Conservation (phyloP, 1,284 basidiomycete genomes). For the Meripilus lineatus region DNA sequence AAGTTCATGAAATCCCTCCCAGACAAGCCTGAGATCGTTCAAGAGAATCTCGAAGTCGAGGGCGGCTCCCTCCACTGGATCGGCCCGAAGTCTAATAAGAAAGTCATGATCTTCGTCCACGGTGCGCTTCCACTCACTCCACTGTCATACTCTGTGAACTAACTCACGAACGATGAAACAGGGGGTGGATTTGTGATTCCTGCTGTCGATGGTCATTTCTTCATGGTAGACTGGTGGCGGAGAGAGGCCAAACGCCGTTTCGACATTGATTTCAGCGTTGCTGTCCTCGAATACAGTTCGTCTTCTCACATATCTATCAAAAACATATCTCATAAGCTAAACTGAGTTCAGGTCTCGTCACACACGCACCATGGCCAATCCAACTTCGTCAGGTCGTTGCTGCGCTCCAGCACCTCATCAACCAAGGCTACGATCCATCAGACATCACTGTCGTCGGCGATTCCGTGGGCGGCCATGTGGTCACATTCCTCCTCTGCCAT, state of each 20-base stretch:
- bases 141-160: neutral
- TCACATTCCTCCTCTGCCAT: constrained; percentile 2
- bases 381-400: constrained; percentile 9
- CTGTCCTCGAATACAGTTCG: constrained; percentile 13
- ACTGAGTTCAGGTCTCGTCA: constrained; percentile 5
- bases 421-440: constrained; percentile 3
- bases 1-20: constrained; percentile 1
- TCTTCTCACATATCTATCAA: neutral
- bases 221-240: constrained; percentile 9
- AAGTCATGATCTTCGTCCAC: constrained; percentile 12
- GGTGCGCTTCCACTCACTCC: constrained; percentile 1
- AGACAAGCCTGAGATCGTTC: neutral
- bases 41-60: constrained; percentile 1
- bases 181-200: constrained; percentile 10
- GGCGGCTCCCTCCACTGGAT: constrained; percentile 13
- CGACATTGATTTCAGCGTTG: constrained; percentile 9
- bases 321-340: neutral
- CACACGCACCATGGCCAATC: constrained; percentile 9
- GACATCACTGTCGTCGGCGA: constrained; percentile 6
- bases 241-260: constrained; percentile 7
- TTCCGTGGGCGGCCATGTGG: constrained; percentile 4
- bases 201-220: constrained; percentile 6
- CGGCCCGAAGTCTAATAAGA: constrained; percentile 8
- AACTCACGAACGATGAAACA: neutral
- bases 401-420: constrained; percentile 9